These are phyloP conservation scores for Alternaria sp. DNA, from an alignment of 2,329 filamentous ascomycete species.

Conservation along the genomic window DNA sequence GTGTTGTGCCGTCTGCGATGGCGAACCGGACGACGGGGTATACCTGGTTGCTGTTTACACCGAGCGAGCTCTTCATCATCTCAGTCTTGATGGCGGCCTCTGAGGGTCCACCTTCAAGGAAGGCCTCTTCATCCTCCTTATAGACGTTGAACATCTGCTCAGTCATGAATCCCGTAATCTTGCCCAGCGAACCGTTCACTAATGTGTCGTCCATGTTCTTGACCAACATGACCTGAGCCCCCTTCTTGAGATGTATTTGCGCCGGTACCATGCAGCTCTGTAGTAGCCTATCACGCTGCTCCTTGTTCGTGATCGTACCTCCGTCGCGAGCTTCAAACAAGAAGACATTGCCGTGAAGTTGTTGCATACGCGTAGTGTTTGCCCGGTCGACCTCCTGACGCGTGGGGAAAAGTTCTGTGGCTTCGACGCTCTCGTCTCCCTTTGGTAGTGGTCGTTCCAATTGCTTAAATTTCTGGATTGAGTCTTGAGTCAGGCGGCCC, in stretches of 20 bases:
- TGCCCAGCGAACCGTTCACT: constrained; percentile 93
- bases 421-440: constrained; percentile 75
- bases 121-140: constrained; percentile 63
- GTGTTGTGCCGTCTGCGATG: constrained; percentile 75
- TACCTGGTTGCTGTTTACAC: constrained; percentile 60
- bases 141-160: constrained; percentile 67
- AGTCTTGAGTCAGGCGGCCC: constrained; percentile 77
- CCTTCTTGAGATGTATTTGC: constrained; percentile 79
- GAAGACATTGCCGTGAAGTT: constrained; percentile 70
- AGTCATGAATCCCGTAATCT: constrained; percentile 81
- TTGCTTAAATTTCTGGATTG: constrained; percentile 76
- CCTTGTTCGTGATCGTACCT: constrained; percentile 70
- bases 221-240: constrained; percentile 99
- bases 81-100: constrained; percentile 49
- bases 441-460: constrained; percentile 69
- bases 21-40: constrained; percentile 88
- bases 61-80: constrained; percentile 56
- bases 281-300: constrained; percentile 76
- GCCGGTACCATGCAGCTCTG: constrained; percentile 93
- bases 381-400: constrained; percentile 87
- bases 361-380: constrained; percentile 75
- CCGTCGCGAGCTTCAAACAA: constrained; percentile 77
- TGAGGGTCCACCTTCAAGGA: constrained; percentile 57
- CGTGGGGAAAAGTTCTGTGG: constrained; percentile 94
- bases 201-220: constrained; percentile 96